These are phyloP conservation scores for Pseudogymnoascus sp. DNA, from an alignment of 2,329 filamentous ascomycete species.

Conservation along the genomic window DNA sequence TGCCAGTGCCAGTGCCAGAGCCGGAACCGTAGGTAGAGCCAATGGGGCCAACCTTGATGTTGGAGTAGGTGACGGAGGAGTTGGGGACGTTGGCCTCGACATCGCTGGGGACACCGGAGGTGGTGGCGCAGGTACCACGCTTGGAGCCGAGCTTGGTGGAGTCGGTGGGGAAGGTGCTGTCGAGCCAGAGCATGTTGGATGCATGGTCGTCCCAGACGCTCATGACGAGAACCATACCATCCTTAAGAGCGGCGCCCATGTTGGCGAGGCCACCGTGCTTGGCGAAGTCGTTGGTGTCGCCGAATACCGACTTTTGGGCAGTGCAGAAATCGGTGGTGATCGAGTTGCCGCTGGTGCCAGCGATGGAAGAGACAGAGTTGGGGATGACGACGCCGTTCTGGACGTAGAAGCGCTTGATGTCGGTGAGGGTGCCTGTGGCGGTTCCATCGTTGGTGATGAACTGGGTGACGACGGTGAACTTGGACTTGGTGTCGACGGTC, in stretches of 20 bases:
- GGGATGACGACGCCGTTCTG: conserved; percentile 47
- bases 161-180: conserved; percentile 54
- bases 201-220: conserved; percentile 50
- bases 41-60: conserved; percentile 28
- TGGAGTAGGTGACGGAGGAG: conserved; percentile 35
- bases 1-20: not conserved
- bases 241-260: conserved; percentile 47
- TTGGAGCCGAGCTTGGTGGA: conserved; percentile 39
- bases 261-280: conserved; percentile 47
- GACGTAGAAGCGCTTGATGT: conserved; percentile 51
- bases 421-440: conserved; percentile 33
- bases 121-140: conserved; percentile 48
- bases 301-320: conserved; percentile 48
- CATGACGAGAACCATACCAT: conserved; percentile 60
- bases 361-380: conserved; percentile 40
- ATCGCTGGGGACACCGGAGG: conserved; percentile 44
- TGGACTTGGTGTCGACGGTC: conserved; percentile 46
- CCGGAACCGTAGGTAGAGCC: conserved; percentile 24
- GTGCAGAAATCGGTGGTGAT: conserved; percentile 53
- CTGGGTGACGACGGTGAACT: conserved; percentile 53
- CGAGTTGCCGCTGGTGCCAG: conserved; percentile 40
- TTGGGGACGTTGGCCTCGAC: conserved; percentile 41
- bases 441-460: conserved; percentile 39
- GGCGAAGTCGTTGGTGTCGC: conserved; percentile 46
- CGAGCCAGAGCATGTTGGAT: conserved; percentile 68